Evolutionary conservation across 306 rosid genomes (phyloP).

Genomic region (Fagus crenata): DNA sequence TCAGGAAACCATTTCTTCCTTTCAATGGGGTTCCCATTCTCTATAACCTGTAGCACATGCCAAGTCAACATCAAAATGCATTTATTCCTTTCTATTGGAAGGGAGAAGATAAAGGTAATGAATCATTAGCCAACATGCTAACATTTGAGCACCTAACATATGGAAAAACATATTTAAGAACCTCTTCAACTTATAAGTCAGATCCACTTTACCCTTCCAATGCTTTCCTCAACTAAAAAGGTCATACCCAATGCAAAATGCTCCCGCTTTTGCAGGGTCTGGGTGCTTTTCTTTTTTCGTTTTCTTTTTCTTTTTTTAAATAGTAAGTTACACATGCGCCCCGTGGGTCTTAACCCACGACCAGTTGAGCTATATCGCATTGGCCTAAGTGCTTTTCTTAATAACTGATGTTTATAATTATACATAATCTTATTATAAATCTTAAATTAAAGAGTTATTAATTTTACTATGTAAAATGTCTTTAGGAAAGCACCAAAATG

Average conservation of each 20-base stretch:
- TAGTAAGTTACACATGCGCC: too few species aligned
- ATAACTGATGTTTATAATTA: too few species aligned
- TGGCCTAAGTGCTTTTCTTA: too few species aligned
- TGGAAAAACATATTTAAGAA: neutral
- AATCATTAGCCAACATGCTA: neutral
- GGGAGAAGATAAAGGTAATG: conserved; percentile 13
- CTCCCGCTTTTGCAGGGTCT: too few species aligned
- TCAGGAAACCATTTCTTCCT: conserved; percentile 95
- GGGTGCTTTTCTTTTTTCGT: too few species aligned
- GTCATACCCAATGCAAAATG: too few species aligned
- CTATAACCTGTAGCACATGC: conserved; percentile 63
- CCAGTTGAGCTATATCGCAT: too few species aligned
- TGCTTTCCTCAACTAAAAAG: neutral
- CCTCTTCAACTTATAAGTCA: neutral
- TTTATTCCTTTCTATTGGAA: conserved; percentile 8
- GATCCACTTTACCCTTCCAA: neutral
- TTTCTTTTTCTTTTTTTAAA: too few species aligned
- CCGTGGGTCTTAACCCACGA: too few species aligned
- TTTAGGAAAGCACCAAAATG: neutral
- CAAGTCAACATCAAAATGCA: conserved; percentile 27
- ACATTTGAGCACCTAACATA: neutral
- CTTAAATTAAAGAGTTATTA: neutral
- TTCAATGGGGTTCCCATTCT: conserved; percentile 81
- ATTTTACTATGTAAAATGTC: neutral
- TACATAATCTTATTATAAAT: too few species aligned